Base-by-base conservation (phyloP, 2,329 filamentous ascomycete genomes). In the Penicillium sp. region DNA sequence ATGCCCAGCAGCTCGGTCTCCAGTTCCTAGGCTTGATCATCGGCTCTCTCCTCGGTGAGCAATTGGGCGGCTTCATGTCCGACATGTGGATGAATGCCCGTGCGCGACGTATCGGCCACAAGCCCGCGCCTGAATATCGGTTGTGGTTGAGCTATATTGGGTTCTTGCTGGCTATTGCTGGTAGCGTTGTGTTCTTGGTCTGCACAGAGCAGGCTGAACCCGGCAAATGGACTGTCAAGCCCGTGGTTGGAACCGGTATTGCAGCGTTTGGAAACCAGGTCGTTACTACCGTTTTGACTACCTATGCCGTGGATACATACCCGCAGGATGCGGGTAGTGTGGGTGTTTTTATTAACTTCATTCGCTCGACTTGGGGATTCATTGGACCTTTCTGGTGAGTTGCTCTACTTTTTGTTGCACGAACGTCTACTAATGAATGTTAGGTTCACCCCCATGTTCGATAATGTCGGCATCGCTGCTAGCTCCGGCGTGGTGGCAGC, bases 221-320 rank as follows among this genome's bases (percentile, higher is more conserved):
- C 0, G 65, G 69, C 0, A 63, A 74, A 5, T 85, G 79, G 77
- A 80, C 81, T 28, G 75, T 84, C 5, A 79, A 76, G 0, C 83
- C 83, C 0, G 66, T 84, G 6, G 60, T 85, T 6, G 82, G 82
- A 5, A 76, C 75, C 5, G 82, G 74, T 2, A 76, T 81, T 57
- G 74, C 73, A 0, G 77, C 76, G 0, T 78, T 76, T 7, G 83
- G 83, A 0, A 84, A 84, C 54, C 83, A 85, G 68, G 78, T 86
- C 27, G 76, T 85, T 6, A 85, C 83, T 1, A 85, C 83, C 0
- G 78, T 85, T 0, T 61, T 84, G 46, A 80, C 83, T 27, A 86
- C 83, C 0, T 86, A 69, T 61, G 78, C 81, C 0, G 78, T 86
- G 1, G 82, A 85, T 60, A 81, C 79, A 50, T 79, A 83, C 58